These are phyloP conservation scores for Mortierella sp. DNA, from an alignment of 371 early-diverging fungal genomes.

Conservation along the genomic window DNA sequence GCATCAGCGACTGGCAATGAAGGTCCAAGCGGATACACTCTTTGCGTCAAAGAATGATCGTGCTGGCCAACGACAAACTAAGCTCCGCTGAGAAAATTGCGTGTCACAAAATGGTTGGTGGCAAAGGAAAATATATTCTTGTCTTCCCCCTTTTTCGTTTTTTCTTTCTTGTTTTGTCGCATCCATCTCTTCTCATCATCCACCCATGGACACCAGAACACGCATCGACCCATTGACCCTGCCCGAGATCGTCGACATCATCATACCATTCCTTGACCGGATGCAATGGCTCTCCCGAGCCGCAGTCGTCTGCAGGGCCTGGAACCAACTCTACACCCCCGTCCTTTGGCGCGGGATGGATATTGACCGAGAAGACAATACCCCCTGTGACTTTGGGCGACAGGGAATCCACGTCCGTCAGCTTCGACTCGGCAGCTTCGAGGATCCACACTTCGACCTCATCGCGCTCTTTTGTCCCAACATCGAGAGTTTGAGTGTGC, in stretches of 20 bases:
- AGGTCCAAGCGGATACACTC: too few species aligned
- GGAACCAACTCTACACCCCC: not conserved
- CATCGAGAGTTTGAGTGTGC: not conserved
- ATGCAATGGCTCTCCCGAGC: not conserved
- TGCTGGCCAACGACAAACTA: too few species aligned
- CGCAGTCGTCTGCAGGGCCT: slow-evolving; percentile 1
- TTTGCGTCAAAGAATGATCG: too few species aligned
- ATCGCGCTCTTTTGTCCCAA: not conserved
- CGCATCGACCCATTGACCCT: not conserved
- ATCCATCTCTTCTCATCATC: not conserved
- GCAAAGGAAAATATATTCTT: too few species aligned
- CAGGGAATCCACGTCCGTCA: not conserved
- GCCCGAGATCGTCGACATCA: slow-evolving; percentile 12
- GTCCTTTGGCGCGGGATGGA: not conserved
- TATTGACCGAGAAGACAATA: not conserved
- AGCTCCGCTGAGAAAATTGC: too few species aligned
- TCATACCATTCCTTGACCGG: not conserved
- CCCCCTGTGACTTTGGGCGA: not conserved
- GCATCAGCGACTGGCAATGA: too few species aligned
- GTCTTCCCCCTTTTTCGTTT: too few species aligned
- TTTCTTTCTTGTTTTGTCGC: too few species aligned
- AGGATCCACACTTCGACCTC: not conserved
- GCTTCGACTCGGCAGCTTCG: not conserved
- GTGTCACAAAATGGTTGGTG: too few species aligned
- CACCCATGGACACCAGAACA: not conserved